These are phyloP conservation scores for Teunomyces barrocoloradensis DNA, from an alignment of 805 yeast species.

Conservation along the genomic window DNA sequence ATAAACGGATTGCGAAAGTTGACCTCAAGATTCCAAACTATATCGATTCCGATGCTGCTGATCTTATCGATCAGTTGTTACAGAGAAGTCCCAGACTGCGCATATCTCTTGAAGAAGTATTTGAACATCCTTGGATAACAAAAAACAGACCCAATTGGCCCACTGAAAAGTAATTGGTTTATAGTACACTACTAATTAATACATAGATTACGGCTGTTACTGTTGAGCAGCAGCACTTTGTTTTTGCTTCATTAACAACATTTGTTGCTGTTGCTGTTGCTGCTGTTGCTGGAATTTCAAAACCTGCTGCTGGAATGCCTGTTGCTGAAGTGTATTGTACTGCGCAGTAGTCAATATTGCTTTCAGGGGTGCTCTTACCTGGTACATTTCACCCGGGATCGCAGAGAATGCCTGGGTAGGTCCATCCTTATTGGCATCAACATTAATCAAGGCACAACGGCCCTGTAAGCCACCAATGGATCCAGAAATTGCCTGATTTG, in stretches of 20 bases:
- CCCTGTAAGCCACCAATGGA: constrained; percentile 75
- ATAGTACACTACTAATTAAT: background rate
- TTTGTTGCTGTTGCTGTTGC: constrained; percentile 29
- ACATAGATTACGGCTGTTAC: constrained; percentile 5
- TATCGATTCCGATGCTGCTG: constrained; percentile 72
- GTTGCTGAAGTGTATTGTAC: constrained; percentile 42
- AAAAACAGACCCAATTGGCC: constrained; percentile 66
- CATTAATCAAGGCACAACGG: constrained; percentile 72
- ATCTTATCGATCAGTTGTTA: constrained; percentile 62
- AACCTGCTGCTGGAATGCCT: constrained; percentile 43
- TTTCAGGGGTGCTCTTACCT: constrained; percentile 46
- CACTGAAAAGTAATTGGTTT: background rate
- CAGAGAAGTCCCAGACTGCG: constrained; percentile 70
- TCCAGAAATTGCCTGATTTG: constrained; percentile 47
- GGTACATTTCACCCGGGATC: constrained; percentile 55
- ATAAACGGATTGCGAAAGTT: constrained; percentile 72
- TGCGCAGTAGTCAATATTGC: constrained; percentile 43
- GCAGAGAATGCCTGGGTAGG: constrained; percentile 48
- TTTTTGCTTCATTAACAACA: constrained; percentile 29
- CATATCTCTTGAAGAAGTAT: constrained; percentile 57
- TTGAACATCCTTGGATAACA: constrained; percentile 80
- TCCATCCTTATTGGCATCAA: constrained; percentile 40
- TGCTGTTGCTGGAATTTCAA: constrained; percentile 37
- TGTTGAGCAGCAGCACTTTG: constrained; percentile 17
- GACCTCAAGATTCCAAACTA: constrained; percentile 72